phyloP scores from a whole-genome alignment of 2,329 filamentous ascomycete genomes.

The Talaromyces verruculosus region DNA sequence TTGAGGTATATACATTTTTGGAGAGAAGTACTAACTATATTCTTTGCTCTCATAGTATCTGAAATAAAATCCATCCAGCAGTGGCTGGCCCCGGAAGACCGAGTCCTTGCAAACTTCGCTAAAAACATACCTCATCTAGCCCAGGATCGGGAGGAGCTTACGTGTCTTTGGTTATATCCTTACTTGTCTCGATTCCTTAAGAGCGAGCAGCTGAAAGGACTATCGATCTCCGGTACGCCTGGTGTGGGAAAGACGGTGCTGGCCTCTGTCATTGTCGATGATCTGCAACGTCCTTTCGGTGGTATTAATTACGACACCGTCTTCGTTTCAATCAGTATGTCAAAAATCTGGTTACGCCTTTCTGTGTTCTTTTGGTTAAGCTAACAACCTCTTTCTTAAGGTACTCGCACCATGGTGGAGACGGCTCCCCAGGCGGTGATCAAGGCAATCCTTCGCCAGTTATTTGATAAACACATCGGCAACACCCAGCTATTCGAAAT shows the following conservation, averaged over 20 bases:
- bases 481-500: conserved; percentile 41
- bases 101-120: conserved; percentile 44
- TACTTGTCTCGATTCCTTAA: conserved; percentile 51
- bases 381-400: conserved; percentile 7
- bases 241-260: conserved; percentile 43
- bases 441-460: conserved; percentile 39
- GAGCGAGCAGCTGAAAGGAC: conserved; percentile 40
- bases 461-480: conserved; percentile 42
- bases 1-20: background rate
- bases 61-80: conserved; percentile 34
- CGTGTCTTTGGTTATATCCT: conserved; percentile 55
- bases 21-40: background rate
- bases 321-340: conserved; percentile 39
- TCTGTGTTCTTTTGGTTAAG: too few species aligned
- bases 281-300: conserved; percentile 39
- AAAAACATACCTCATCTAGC: conserved; percentile 46
- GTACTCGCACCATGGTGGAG: conserved; percentile 34
- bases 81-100: conserved; percentile 51
- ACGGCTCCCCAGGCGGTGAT: conserved; percentile 34
- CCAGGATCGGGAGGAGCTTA: conserved; percentile 51
- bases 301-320: conserved; percentile 37
- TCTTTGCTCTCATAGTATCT: conserved; percentile 25
- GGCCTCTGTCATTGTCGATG: conserved; percentile 41
- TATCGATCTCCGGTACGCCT: conserved; percentile 46
- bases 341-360: background rate